Evolutionary conservation across 2,329 filamentous ascomycete species (phyloP), one percentile per base, ranked within the genome.

Genomic region (Zarea fungicola): DNA sequence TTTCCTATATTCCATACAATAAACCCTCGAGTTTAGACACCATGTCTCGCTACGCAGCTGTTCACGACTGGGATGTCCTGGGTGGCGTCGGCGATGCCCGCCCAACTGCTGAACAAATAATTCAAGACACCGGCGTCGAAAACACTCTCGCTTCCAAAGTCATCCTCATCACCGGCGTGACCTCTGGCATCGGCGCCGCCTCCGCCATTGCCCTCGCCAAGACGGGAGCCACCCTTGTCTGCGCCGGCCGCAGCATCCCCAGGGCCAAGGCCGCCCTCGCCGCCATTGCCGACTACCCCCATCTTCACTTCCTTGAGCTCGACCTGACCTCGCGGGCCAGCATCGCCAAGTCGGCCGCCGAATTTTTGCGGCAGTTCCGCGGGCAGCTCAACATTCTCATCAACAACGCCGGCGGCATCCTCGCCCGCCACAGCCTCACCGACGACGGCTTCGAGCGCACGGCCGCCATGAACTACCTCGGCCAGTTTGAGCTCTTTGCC

Each of bases 401-500:
- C 22, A 57, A 59, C 48, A 62, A 62, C 13, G 58, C 60, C 1
- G 60, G 60, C 21, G 26, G 72, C 71, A 64, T 65, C 57, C n/a
- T 53, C 52, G 10, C 60, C 66, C 5, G 64, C 64, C 34, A 60
- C 58, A 3, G 6, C 32, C 52, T 64, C n/a, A 66, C 62, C 8
- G 53, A 59, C 4, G 70, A 74, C 4, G 72, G 72, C 1, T 61
- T 69, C 41, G 72, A 75, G 59, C 58, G 60, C 46, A 70, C 73
- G 49, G 69, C 77, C 42, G 69, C 64, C 0, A 67, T 66, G 3
- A 75, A 74, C 43, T 68, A 77, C 44, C 43, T 77, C 6, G 68
- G 66, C 0, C 74, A 74, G 55, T 77, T 71, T 42, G 61, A 76
- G 2, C 62, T 77, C 29, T 68, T 70, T 13, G 72, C 72, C 52